phyloP scores from a whole-genome alignment of 2,329 filamentous ascomycete species.

The Epichloe sp. region DNA sequence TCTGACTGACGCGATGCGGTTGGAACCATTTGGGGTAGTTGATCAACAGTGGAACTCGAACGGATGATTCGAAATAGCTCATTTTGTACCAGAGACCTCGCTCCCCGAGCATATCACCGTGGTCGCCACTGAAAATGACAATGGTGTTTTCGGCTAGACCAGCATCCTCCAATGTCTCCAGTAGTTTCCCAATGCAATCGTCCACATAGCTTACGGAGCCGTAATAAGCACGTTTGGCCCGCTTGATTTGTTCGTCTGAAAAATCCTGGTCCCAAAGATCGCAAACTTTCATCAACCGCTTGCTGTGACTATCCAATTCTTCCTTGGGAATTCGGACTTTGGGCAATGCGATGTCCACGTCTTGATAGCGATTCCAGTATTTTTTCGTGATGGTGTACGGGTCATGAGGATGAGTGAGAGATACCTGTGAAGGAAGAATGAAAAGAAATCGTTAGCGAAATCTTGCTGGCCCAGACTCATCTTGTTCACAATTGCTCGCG shows the following conservation, averaged over 20 bases:
- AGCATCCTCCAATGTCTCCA: conserved; percentile 66
- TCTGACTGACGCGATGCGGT: conserved; percentile 65
- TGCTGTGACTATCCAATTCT: conserved; percentile 69
- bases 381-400: conserved; percentile 86
- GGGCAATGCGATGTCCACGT: conserved; percentile 73
- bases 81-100: conserved; percentile 94
- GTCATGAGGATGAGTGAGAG: conserved; percentile 87
- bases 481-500: neutral
- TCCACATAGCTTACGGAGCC: conserved; percentile 90
- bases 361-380: conserved; percentile 88
- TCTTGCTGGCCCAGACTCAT: neutral
- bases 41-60: conserved; percentile 76
- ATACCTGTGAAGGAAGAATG: conserved; percentile 38
- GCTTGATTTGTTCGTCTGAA: conserved; percentile 73
- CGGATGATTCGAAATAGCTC: conserved; percentile 88
- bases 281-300: conserved; percentile 73
- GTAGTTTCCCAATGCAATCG: conserved; percentile 74
- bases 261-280: conserved; percentile 79
- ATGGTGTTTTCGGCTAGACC: conserved; percentile 76
- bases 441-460: neutral
- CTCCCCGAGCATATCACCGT: conserved; percentile 93
- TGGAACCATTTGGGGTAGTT: conserved; percentile 64
- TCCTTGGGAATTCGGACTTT: conserved; percentile 66
- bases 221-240: conserved; percentile 79
- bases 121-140: conserved; percentile 83